Base-by-base conservation (phyloP, 305 asterid genomes). In the Solanum chacoense region DNA sequence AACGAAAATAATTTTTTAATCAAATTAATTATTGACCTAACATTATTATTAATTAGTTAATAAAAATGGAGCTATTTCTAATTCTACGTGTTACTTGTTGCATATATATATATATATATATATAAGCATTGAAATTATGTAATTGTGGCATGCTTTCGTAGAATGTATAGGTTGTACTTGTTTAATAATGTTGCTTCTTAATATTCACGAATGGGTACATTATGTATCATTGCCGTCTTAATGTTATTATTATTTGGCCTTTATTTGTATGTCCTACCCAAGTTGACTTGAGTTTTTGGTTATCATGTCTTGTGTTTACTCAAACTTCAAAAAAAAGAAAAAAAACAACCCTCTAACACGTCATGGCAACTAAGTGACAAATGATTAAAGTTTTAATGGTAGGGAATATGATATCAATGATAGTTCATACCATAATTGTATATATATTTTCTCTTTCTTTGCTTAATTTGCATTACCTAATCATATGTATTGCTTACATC, bases 331-430 rank as follows among this genome's bases (percentile, higher is more conserved):
- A 45, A 45, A 45, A 5, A 40, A 40, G 2, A 8, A 11, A 45
- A 5, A 45, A 45, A 13, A 1, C 2, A 26, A 87, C 32, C 26
- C 29, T 87, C 37, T 24, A 73, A 50, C 76, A 87, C 78, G 73
- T 77, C 86, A 81, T 81, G 72, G 86, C 85, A 55, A 87, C 74
- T 78, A 76, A 77, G 78, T 76, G 73, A 50, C 86, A 59, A 87
- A 87, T 87, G 59, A 87, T 87, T 77, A 81, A 78, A 26, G 45
- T 87, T 34, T 5, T 42, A 74, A 45, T 75, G 75, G 85, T 42
- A 31, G 81, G 81, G 84, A 86, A 86, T 37, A 40, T 7, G 72
- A 45, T 14, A 45, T 81, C 86, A 81, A 81, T 81, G 40, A 45
- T 45, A 81, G 18, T 45, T 80, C 38, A 40, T 42, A 29, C 26